A percentile compares a stretch with the other conserved stretches of the same genome.
phyloP scores from a whole-genome alignment of 2,329 filamentous ascomycete genomes.

The Monilinia polystroma region DNA sequence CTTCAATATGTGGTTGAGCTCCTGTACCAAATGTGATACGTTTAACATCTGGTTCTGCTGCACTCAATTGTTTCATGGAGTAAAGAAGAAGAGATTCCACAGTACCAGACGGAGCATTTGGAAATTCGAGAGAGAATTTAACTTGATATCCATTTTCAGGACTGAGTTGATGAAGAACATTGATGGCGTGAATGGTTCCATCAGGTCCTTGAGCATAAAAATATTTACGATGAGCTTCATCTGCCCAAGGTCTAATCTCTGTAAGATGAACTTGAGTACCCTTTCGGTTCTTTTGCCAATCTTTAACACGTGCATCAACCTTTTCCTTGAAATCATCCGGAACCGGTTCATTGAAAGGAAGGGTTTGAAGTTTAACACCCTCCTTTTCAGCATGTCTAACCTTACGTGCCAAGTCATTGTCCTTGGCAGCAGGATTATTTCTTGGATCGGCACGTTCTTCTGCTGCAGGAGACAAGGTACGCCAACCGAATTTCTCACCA shows the following conservation, averaged over 20 bases:
- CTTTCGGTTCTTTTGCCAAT: constrained; percentile 79
- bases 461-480: constrained; percentile 81
- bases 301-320: constrained; percentile 69
- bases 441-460: constrained; percentile 81
- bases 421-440: constrained; percentile 64
- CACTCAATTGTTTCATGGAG: constrained; percentile 55
- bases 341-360: constrained; percentile 62
- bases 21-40: constrained; percentile 85
- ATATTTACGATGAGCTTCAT: constrained; percentile 79
- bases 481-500: constrained; percentile 78
- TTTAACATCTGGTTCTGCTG: constrained; percentile 57
- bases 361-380: constrained; percentile 75
- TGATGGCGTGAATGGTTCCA: constrained; percentile 70
- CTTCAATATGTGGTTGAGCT: constrained; percentile 69
- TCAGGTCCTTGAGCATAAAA: constrained; percentile 74
- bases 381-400: constrained; percentile 82
- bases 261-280: constrained; percentile 88
- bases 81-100: constrained; percentile 81
- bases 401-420: constrained; percentile 77
- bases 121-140: constrained; percentile 96
- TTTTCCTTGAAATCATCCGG: constrained; percentile 66
- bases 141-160: constrained; percentile 87
- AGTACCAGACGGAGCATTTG: constrained; percentile 76
- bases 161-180: constrained; percentile 79
- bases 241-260: constrained; percentile 85